Evolutionary conservation across 768 basidiomycete genomes (phyloP).

Genomic region (Lactarius psammicola): DNA sequence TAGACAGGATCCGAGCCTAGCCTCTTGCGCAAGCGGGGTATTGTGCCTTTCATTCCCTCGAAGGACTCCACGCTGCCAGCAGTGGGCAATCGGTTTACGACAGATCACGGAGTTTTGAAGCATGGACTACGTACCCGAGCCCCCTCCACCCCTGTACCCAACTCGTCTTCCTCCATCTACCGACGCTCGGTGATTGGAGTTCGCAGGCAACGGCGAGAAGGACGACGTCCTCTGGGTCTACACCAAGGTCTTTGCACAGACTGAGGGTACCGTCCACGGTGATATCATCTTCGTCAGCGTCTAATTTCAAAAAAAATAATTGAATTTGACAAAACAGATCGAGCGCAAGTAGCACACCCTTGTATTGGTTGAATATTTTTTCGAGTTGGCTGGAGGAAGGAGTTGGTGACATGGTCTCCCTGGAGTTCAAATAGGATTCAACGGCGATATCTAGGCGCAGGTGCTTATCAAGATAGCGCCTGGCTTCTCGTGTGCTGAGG

Average conservation of each 20-base stretch:
- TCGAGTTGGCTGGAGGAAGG: conserved; percentile 39
- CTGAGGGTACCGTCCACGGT: conserved; percentile 76
- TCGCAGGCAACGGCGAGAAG: conserved; percentile 80
- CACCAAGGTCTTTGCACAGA: conserved; percentile 66
- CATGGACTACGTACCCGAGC: conserved; percentile 51
- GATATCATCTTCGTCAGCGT: conserved; percentile 61
- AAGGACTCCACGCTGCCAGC: conserved; percentile 60
- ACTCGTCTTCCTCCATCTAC: conserved; percentile 64
- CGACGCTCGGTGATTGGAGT: conserved; percentile 70
- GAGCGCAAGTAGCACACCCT: conserved; percentile 35
- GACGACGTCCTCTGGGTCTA: conserved; percentile 79
- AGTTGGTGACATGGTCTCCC: conserved; percentile 30
- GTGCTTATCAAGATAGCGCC: conserved; percentile 65
- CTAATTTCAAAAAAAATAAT: conserved; percentile 34
- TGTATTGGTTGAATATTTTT: conserved; percentile 44
- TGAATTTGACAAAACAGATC: not conserved
- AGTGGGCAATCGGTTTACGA: too few relatives aligned
- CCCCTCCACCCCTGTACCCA: conserved; percentile 83
- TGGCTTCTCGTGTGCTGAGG: conserved; percentile 52
- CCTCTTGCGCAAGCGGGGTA: conserved; percentile 55
- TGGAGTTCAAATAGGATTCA: conserved; percentile 68
- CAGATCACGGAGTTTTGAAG: not conserved
- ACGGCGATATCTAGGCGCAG: conserved; percentile 70
- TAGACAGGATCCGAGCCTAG: conserved; percentile 65
- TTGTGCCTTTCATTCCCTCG: conserved; percentile 53